Percentiles rank a stretch among this genome's conserved stretches.
These are phyloP conservation scores for Agapanthus africanus DNA, from an alignment of 106 monocot species.

Conservation along the genomic window DNA sequence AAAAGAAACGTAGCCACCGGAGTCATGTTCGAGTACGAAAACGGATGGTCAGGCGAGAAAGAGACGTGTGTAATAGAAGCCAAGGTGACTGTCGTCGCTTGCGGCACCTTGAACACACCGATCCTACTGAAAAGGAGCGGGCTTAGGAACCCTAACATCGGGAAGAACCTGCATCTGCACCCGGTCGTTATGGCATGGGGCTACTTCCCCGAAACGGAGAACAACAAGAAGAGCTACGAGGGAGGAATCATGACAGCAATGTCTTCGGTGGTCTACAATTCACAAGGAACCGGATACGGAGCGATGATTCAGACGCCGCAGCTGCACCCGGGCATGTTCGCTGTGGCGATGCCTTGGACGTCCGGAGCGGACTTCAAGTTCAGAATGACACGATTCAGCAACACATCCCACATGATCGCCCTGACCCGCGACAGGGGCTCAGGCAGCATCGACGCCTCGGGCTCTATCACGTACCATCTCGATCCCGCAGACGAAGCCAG, in stretches of 20 bases:
- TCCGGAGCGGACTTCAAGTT: conserved; percentile 45
- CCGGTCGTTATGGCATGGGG: conserved; percentile 85
- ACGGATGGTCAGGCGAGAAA: conserved; percentile 12
- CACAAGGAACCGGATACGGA: conserved; percentile 16
- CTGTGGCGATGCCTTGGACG: conserved; percentile 50
- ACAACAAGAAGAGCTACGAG: conserved; percentile 38
- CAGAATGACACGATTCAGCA: conserved; percentile 42
- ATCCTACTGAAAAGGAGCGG: conserved; percentile 42
- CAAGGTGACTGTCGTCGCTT: conserved; percentile 55
- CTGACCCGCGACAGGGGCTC: conserved; percentile 42
- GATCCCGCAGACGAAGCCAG: conserved; percentile 26
- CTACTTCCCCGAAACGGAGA: conserved; percentile 39
- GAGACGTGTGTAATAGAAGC: conserved; percentile 23
- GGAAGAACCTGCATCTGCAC: conserved; percentile 74
- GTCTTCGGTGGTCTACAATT: conserved; percentile 19
- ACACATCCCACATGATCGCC: conserved; percentile 54
- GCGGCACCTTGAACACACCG: conserved; percentile 60
- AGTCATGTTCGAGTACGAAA: conserved; percentile 18
- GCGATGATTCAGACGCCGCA: conserved; percentile 62
- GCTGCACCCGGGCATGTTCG: conserved; percentile 65
- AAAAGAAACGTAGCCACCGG: conserved; percentile 30
- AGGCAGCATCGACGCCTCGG: conserved; percentile 18
- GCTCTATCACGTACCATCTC: conserved; percentile 29
- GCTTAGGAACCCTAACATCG: conserved; percentile 49
- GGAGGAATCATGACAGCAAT: conserved; percentile 53